Percentiles rank a stretch among this genome's conserved stretches.
Conservation (phyloP, 2,329 filamentous ascomycete species). For the Lasiodiplodia gonubiensis region DNA sequence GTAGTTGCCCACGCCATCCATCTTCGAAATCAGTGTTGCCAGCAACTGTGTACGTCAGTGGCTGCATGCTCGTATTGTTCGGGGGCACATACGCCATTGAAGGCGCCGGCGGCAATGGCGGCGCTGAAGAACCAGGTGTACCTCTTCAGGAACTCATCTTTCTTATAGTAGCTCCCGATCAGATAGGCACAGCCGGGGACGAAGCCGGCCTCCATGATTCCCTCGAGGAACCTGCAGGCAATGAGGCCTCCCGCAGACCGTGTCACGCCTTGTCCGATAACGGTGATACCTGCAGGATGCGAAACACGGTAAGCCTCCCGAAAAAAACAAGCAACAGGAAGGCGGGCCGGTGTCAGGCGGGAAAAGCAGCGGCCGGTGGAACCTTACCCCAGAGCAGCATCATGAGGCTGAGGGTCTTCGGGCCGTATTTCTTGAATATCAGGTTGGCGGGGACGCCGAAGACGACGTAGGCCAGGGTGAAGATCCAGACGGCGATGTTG, state of each 20-base stretch:
- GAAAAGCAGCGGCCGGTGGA: not conserved
- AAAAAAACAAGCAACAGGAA: not conserved
- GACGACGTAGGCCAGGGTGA: constrained; percentile 46
- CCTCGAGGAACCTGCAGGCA: constrained; percentile 41
- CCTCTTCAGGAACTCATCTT: constrained; percentile 58
- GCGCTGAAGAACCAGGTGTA: constrained; percentile 66
- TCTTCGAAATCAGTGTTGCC: constrained; percentile 64
- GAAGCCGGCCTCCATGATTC: constrained; percentile 45
- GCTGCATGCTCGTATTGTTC: not conserved
- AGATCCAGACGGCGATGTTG: constrained; percentile 47
- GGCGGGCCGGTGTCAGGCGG: too few species aligned
- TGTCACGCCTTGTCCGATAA: constrained; percentile 38
- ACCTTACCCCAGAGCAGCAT: constrained; percentile 41
- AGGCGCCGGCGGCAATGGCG: constrained; percentile 63
- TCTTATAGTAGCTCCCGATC: constrained; percentile 54
- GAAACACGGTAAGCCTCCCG: not conserved
- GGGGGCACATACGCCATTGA: constrained; percentile 52
- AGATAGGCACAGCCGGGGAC: constrained; percentile 44
- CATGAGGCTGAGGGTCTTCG: constrained; percentile 42
- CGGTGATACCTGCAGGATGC: constrained; percentile 38
- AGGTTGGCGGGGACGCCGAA: constrained; percentile 44
- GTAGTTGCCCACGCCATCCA: constrained; percentile 61
- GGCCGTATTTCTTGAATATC: constrained; percentile 43
- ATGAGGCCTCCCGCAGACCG: constrained; percentile 38
- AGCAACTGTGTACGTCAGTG: constrained; percentile 48